These are phyloP conservation scores for Nevesoporus exiguus DNA, from an alignment of 768 basidiomycete species.

Conservation along the genomic window DNA sequence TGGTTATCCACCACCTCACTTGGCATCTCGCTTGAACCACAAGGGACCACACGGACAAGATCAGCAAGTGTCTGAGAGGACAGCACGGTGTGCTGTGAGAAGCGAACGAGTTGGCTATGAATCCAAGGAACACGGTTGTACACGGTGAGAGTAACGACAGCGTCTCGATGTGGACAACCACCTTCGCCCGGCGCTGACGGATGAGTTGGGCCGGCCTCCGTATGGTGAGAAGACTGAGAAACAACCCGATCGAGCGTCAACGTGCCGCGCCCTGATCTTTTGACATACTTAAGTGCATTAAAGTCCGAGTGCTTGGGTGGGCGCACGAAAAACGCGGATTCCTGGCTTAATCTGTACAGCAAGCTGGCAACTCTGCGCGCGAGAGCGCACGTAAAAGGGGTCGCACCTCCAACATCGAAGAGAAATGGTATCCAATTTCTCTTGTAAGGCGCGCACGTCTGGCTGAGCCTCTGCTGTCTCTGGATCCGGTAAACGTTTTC, in stretches of 20 bases:
- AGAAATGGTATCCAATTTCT: slow-evolving; percentile 46
- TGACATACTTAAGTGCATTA: slow-evolving; percentile 45
- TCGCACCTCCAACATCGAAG: slow-evolving; percentile 64
- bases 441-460: slow-evolving; percentile 48
- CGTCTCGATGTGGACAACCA: slow-evolving; percentile 31
- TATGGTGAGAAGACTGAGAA: not conserved
- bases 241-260: not conserved
- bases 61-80: slow-evolving; percentile 74
- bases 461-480: slow-evolving; percentile 33
- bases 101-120: slow-evolving; percentile 53
- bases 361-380: not conserved
- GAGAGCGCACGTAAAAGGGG: not conserved
- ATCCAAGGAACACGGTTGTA: slow-evolving; percentile 62
- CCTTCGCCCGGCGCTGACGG: not conserved
- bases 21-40: slow-evolving; percentile 54
- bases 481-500: slow-evolving; percentile 31
- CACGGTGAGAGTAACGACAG: slow-evolving; percentile 56
- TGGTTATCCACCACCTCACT: slow-evolving; percentile 36
- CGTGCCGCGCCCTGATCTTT: slow-evolving; percentile 35
- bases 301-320: slow-evolving; percentile 62
- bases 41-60: slow-evolving; percentile 56
- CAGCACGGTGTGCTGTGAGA: slow-evolving; percentile 64
- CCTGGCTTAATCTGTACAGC: slow-evolving; percentile 43
- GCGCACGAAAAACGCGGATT: slow-evolving; percentile 60
- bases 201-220: not conserved